Percentiles rank a stretch among this genome's conserved stretches.
These are phyloP conservation scores for Aspergillus novofumigatus DNA, from an alignment of 2,329 filamentous ascomycete species.

Conservation along the genomic window DNA sequence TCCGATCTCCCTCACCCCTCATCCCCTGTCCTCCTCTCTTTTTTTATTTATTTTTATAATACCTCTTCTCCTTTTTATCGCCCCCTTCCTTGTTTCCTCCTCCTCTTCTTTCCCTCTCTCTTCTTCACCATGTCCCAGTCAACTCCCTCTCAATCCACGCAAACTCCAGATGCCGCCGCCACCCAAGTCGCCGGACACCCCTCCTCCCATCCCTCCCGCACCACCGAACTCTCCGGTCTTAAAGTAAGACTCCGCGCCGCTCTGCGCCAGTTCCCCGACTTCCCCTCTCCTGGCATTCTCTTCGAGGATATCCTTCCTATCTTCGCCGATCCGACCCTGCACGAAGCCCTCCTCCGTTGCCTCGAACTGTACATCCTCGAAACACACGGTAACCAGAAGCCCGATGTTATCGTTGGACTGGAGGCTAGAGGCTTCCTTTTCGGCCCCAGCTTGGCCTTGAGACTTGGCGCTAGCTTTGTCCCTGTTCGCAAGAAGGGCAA, in stretches of 20 bases:
- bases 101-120: constrained; percentile 14
- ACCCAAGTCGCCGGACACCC: constrained; percentile 40
- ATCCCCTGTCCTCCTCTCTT: constrained; percentile 7
- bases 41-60: constrained; percentile 2
- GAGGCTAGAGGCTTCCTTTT: constrained; percentile 96
- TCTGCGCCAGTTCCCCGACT: constrained; percentile 85
- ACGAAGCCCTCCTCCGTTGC: constrained; percentile 73
- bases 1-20: constrained; percentile 13
- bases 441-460: constrained; percentile 80
- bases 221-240: constrained; percentile 58
- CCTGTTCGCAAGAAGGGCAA: constrained; percentile 95
- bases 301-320: constrained; percentile 98
- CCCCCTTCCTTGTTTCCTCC: constrained; percentile 9
- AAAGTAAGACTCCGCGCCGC: constrained; percentile 64
- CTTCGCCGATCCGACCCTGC: constrained; percentile 72
- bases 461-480: constrained; percentile 79
- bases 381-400: constrained; percentile 58
- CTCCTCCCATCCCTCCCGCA: constrained; percentile 44
- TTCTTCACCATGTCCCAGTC: constrained; percentile 38
- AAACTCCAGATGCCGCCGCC: constrained; percentile 37
- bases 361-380: constrained; percentile 77
- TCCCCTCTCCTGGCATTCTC: constrained; percentile 84
- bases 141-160: constrained; percentile 20
- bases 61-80: constrained; percentile 13
- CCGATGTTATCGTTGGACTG: constrained; percentile 88